phyloP scores from a whole-genome alignment of 1,284 basidiomycete species.

The Coniophora puteana region DNA sequence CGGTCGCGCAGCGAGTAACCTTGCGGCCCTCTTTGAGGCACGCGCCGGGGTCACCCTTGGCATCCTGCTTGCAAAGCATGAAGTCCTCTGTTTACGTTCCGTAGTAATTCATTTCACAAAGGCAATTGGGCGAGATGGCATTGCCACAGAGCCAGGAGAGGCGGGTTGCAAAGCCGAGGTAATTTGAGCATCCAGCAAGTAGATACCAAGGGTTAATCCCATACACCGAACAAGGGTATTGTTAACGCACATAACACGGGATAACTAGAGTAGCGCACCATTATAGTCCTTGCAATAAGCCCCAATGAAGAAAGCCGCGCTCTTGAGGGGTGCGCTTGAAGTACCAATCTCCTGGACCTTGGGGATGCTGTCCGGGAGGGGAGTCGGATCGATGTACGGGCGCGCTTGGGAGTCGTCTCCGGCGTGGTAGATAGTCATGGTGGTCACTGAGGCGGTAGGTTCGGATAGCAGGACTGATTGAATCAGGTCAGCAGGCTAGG shows the following conservation, averaged over 20 bases:
- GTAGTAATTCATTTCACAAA: no score
- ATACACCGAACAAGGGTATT: background rate
- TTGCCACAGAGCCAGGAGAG: no score
- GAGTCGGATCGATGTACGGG: constrained; percentile 68
- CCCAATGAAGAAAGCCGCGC: constrained; percentile 96
- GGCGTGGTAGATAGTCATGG: constrained; percentile 54
- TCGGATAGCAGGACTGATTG: background rate
- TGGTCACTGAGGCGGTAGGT: constrained; percentile 21
- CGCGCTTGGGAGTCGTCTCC: constrained; percentile 36
- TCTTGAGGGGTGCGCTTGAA: constrained; percentile 94
- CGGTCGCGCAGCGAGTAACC: constrained; percentile 93
- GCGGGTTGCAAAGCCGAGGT: no score
- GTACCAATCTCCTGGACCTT: constrained; percentile 89
- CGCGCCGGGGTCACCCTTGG: constrained; percentile 78
- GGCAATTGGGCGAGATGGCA: no score
- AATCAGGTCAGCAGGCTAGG: background rate
- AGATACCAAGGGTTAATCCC: no score
- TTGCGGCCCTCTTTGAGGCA: constrained; percentile 95
- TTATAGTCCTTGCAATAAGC: constrained; percentile 96
- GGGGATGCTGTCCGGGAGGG: constrained; percentile 72
- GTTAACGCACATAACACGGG: background rate
- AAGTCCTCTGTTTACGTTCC: constrained; percentile 78
- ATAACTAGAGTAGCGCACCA: constrained; percentile 72
- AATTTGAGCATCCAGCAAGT: no score
- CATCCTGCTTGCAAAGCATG: constrained; percentile 98